Evolutionary conservation across 2,329 filamentous ascomycete species (phyloP), one percentile per base, ranked within the genome.

Genomic region (Rhinocladiella similis): DNA sequence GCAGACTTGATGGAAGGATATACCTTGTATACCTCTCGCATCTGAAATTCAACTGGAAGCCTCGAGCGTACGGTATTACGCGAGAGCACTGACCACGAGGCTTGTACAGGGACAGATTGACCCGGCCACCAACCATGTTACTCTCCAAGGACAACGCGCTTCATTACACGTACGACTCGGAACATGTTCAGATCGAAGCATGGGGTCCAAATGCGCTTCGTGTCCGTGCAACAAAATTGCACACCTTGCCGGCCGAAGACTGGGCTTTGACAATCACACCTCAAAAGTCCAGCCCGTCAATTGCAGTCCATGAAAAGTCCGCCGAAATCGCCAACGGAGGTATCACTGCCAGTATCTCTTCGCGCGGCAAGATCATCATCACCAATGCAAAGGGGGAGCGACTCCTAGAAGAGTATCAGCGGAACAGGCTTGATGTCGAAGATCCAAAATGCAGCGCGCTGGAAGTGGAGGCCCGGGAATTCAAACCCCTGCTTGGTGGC

Each of bases 361-460:
- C 71, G 10, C 69, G 72, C 22, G 81, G 80, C 33, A 83, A 83
- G 64, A 65, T 84, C 36, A 77, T 71, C 33, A 73, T 84, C 52
- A 72, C 69, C 61, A 73, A 81, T 59, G 59, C 66, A 1, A 70
- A 66, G 1, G 75, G 74, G 35, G 73, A 72, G 22, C 64, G 74
- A 10, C 63, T 84, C 1, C 69, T 84, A 0, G 80, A 83, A 57
- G 82, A 84, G 60, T 83, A 79, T 64, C 70, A 74, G 27, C 77
- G 82, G 18, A 73, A 79, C 57, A 74, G 81, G 6, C 65, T 67
- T 27, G 80, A 86, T 57, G 71, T 78, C 2, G 66, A 67, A 4
- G 83, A 86, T 60, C 81, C 83, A 0, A 84, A 84, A 66, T 82
- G 80, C 68, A 84, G 80, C 60, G 78, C 83, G 0, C 70, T 87